Evolutionary conservation across 176 grass and related monocot species (phyloP), one percentile per base, ranked within the genome.

Genomic region (Ananas comosus): DNA sequence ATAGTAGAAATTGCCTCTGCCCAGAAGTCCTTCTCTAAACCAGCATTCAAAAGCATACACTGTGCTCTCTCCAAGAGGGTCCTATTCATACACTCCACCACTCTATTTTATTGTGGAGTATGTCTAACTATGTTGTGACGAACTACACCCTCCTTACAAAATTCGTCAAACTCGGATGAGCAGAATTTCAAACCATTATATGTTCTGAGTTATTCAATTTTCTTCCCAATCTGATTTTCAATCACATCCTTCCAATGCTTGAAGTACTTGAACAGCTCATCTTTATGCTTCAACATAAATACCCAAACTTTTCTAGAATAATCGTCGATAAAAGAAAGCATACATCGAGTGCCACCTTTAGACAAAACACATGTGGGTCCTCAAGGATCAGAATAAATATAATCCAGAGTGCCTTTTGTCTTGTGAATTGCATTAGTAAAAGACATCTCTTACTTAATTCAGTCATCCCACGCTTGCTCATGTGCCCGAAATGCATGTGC

Each of bases 31-130:
- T 76, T 10, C 3, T 18, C 47, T 9, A 66, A 76, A 42, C 0
- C 2, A 0, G 19, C 49, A 80, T 76, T 69, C 12, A 25, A 71
- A 54, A 85, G 29, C 29, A 80, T 72, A 16, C 29, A 76, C 12
- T 19, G 1, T 1, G 22, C 73, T 10, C 18, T 80, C 21, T 76
- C 51, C 1, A 85, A 64, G 9, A 80, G 3, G 27, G 33, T 85
- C 22, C 13, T 75, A 10, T 85, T 79, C 69, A 83, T 78, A 17
- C 14, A 2, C 51, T 83, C 51, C 0, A 12, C 74, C 16, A 78
- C 29, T 24, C 21, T 22, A 69, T 78, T 78, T 2, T 78, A 1
- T 0, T 73, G 24, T 0, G 29, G 2, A 4, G 29, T 33, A 33
- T 33, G 29, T 5, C 29, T 33, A 5, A 33, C 29, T 33, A 0